Conservation (phyloP, 352 stramenopile genomes). For the Phytophthora nicotianae region DNA sequence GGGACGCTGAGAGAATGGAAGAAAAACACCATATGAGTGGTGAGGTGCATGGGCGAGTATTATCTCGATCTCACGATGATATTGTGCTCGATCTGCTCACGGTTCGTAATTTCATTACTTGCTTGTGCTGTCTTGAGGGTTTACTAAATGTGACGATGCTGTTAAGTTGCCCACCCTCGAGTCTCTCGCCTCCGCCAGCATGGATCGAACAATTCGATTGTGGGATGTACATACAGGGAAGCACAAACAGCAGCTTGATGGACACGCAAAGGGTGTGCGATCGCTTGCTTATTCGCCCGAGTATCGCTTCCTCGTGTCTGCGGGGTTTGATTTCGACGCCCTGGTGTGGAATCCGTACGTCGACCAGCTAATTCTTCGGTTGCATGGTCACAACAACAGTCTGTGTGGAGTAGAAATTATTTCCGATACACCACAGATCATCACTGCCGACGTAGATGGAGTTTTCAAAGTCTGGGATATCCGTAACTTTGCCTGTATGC, state of each 20-base stretch:
- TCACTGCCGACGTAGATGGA: constrained; percentile 85
- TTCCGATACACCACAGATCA: constrained; percentile 83
- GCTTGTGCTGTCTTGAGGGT: background rate
- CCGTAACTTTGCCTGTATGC: constrained; percentile 89
- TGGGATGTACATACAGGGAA: constrained; percentile 89
- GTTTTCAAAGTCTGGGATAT: constrained; percentile 92
- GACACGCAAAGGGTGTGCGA: constrained; percentile 82
- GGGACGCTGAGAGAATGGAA: constrained; percentile 85
- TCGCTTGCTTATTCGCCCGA: constrained; percentile 84
- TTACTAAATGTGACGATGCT: constrained; percentile 6
- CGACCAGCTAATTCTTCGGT: constrained; percentile 83
- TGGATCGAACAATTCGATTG: constrained; percentile 90
- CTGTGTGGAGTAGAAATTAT: constrained; percentile 89
- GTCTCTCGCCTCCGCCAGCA: constrained; percentile 83
- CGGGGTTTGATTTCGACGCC: constrained; percentile 89
- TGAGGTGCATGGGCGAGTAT: constrained; percentile 52
- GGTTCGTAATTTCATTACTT: constrained; percentile 34
- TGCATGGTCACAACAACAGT: constrained; percentile 88
- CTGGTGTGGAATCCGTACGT: constrained; percentile 92
- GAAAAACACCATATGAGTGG: constrained; percentile 85
- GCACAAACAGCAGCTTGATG: constrained; percentile 86
- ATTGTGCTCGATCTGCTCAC: constrained; percentile 87
- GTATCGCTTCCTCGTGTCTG: constrained; percentile 87
- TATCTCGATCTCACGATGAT: constrained; percentile 84
- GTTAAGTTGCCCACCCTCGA: constrained; percentile 74